Percentiles rank a stretch among this genome's conserved stretches.
Evolutionary conservation across 495 filamentous ascomycete species (phyloP).

Genomic region (Cairneyella variabilis): DNA sequence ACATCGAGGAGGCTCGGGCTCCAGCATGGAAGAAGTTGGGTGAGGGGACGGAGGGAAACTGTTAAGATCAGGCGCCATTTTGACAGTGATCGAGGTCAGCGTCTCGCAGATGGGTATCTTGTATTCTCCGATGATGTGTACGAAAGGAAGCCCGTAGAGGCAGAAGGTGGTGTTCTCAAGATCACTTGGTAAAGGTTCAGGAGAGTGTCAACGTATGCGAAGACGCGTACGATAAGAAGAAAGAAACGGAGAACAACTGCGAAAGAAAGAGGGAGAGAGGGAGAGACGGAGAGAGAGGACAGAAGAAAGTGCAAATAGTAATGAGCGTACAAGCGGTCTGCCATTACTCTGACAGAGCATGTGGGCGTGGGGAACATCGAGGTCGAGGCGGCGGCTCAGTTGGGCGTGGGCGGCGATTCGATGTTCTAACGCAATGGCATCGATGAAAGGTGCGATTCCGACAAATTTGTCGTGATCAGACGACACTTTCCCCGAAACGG

Average conservation of each 20-base stretch:
- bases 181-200: not conserved
- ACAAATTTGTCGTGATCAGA: not conserved
- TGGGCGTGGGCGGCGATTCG: too few relatives aligned
- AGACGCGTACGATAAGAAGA: not conserved
- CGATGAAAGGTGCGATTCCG: not conserved
- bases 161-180: not conserved
- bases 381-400: too few relatives aligned
- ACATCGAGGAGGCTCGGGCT: constrained; percentile 14
- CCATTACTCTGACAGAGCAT: not conserved
- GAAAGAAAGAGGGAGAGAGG: too few relatives aligned
- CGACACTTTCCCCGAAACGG: not conserved
- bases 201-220: not conserved
- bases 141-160: too few relatives aligned
- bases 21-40: constrained; percentile 16
- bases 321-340: not conserved
- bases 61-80: constrained; percentile 18
- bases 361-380: too few relatives aligned
- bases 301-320: not conserved
- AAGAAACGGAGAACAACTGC: not conserved
- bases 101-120: not conserved
- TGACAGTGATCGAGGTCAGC: not conserved
- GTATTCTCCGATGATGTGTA: too few relatives aligned
- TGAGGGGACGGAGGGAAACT: not conserved
- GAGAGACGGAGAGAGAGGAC: too few relatives aligned
- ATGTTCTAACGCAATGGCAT: too few relatives aligned